These are phyloP conservation scores for Forsythia viridissima DNA, from an alignment of 257 asterid genomes.

Conservation along the genomic window DNA sequence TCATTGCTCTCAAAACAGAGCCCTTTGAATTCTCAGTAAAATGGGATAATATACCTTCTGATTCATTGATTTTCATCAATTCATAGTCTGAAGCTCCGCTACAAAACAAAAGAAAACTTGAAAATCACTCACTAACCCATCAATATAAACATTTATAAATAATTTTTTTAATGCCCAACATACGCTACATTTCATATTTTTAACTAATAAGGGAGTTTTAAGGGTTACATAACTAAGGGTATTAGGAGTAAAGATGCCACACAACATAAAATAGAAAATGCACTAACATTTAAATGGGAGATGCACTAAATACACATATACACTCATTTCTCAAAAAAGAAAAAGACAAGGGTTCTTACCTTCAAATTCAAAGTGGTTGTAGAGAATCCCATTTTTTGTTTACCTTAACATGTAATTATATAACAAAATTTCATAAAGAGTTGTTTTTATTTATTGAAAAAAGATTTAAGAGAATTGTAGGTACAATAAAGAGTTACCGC, in stretches of 20 bases:
- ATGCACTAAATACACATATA: too few relatives aligned
- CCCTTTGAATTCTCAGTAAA: slow-evolving; percentile 94
- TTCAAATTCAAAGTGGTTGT: too few relatives aligned
- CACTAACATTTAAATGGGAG: too few relatives aligned
- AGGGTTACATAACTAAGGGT: not conserved
- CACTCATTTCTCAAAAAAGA: too few relatives aligned
- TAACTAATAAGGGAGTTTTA: not conserved
- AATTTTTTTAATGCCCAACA: not conserved
- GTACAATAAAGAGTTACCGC: too few relatives aligned
- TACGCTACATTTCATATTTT: not conserved
- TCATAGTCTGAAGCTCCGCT: slow-evolving; percentile 95
- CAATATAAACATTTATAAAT: too few relatives aligned
- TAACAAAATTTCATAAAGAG: too few relatives aligned
- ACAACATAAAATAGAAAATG: not conserved
- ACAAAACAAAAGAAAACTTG: not conserved
- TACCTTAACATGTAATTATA: too few relatives aligned
- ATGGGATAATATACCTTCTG: slow-evolving; percentile 58
- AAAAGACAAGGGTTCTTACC: too few relatives aligned
- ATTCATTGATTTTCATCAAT: slow-evolving; percentile 74
- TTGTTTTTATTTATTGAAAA: too few relatives aligned
- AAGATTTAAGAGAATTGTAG: too few relatives aligned
- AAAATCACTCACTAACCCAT: not conserved
- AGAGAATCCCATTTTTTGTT: too few relatives aligned
- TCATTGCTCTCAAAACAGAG: slow-evolving; percentile 70
- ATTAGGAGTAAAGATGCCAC: not conserved